Percentiles rank a stretch among this genome's conserved stretches.
Conservation (phyloP, 352 stramenopile species). For the Globisporangium nodosum region DNA sequence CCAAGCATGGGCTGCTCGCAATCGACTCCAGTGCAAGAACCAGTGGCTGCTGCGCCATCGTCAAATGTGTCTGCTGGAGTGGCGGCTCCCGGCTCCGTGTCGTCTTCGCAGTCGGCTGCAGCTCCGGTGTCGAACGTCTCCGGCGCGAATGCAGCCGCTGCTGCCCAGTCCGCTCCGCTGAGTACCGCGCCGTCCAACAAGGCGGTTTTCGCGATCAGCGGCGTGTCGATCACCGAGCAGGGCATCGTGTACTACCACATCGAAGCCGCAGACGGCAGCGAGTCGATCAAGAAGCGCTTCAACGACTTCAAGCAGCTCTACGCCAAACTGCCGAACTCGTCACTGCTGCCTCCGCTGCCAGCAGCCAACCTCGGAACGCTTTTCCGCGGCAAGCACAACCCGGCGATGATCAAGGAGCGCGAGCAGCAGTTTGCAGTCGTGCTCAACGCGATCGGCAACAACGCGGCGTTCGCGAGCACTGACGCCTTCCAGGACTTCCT, state of each 20-base stretch:
- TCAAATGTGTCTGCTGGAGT: conserved; percentile 14
- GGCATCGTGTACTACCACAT: conserved; percentile 73
- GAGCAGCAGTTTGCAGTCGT: conserved; percentile 54
- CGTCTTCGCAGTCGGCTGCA: conserved; percentile 8
- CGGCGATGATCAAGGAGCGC: conserved; percentile 50
- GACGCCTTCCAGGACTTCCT: conserved; percentile 60
- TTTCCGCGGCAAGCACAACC: conserved; percentile 60
- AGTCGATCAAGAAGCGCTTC: conserved; percentile 61
- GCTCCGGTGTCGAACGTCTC: conserved; percentile 12
- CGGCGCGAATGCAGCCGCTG: not conserved
- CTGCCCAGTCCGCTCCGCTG: not conserved
- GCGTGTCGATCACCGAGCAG: conserved; percentile 52
- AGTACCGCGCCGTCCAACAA: conserved; percentile 10
- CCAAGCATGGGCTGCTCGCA: conserved; percentile 65
- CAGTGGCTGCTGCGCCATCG: conserved; percentile 15
- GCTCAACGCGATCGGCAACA: conserved; percentile 62
- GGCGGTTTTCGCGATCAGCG: conserved; percentile 38
- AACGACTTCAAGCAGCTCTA: conserved; percentile 82
- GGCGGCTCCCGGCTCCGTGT: conserved; percentile 3
- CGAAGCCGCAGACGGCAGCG: conserved; percentile 28
- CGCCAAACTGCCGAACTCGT: conserved; percentile 23
- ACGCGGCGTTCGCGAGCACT: conserved; percentile 32
- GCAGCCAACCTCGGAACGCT: conserved; percentile 34
- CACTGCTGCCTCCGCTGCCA: conserved; percentile 46
- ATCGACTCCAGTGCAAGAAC: conserved; percentile 52